Evolutionary conservation across 192 early-diverging fungal genomes (phyloP).

Genomic region (Lunasporangiospora selenospora): DNA sequence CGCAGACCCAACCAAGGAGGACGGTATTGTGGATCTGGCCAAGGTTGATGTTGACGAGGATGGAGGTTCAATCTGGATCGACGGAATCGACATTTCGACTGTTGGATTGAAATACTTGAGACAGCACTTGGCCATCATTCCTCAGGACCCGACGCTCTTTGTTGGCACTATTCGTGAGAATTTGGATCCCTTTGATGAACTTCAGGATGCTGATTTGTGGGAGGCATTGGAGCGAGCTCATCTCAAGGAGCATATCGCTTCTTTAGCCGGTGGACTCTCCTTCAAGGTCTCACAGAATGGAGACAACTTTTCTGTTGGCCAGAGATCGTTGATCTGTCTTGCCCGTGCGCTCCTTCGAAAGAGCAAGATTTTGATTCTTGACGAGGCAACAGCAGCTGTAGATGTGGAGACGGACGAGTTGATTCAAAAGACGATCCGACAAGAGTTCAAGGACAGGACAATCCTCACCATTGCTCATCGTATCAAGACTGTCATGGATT

Average conservation of each 20-base stretch:
- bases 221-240: conserved; percentile 68
- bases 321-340: conserved; percentile 74
- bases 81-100: conserved; percentile 73
- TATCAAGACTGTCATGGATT: conserved; percentile 85
- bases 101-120: conserved; percentile 77
- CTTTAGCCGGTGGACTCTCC: conserved; percentile 73
- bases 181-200: conserved; percentile 60
- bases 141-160: conserved; percentile 88
- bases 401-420: conserved; percentile 53
- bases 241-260: conserved; percentile 66
- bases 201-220: conserved; percentile 70
- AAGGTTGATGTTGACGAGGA: conserved; percentile 14
- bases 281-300: conserved; percentile 76
- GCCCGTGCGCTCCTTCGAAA: conserved; percentile 73
- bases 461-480: conserved; percentile 93
- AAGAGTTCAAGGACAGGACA: conserved; percentile 76
- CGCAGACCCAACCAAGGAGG: conserved; percentile 10
- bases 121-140: conserved; percentile 80
- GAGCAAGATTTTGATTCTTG: conserved; percentile 55
- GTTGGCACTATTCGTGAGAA: conserved; percentile 65
- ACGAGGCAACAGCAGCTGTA: conserved; percentile 56
- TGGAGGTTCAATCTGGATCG: conserved; percentile 73
- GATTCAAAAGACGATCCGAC: conserved; percentile 74
- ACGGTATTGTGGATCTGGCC: conserved; percentile 9
- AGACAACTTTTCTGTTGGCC: conserved; percentile 84